Evolutionary conservation across 179 eudicot genomes (phyloP).

Genomic region (Silene noctiflora): DNA sequence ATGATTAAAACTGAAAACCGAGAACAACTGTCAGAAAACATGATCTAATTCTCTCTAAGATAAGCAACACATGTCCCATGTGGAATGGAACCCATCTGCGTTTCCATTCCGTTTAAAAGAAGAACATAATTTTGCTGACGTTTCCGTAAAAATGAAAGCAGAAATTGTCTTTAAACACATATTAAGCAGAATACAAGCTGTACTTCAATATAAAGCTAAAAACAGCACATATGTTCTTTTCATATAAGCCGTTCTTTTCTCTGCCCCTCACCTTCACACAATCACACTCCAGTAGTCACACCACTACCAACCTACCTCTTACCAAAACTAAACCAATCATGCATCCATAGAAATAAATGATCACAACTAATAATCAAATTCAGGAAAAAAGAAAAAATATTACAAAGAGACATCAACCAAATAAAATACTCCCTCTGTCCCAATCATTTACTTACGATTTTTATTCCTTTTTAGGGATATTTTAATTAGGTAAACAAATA

Average conservation of each 20-base stretch:
- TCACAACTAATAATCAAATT: not conserved
- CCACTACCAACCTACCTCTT: slow-evolving; percentile 4
- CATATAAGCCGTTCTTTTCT: slow-evolving; percentile 15
- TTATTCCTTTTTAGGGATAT: too few relatives aligned
- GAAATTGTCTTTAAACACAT: slow-evolving; percentile 12
- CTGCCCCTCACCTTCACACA: slow-evolving; percentile 12
- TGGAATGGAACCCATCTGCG: not conserved
- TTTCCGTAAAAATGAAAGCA: slow-evolving; percentile 1
- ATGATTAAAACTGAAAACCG: slow-evolving; percentile 6
- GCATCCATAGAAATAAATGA: not conserved
- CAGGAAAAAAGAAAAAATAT: too few relatives aligned
- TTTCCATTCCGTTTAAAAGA: not conserved
- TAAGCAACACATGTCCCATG: not conserved
- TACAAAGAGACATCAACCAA: not conserved
- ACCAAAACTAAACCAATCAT: slow-evolving; percentile 9
- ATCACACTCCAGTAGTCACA: slow-evolving; percentile 18
- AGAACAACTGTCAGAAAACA: not conserved
- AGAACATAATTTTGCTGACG: not conserved
- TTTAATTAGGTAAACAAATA: too few relatives aligned
- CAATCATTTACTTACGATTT: too few relatives aligned
- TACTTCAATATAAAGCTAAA: not conserved
- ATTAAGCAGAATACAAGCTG: slow-evolving; percentile 6
- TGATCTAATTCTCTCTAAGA: not conserved
- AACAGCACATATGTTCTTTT: slow-evolving; percentile 4
- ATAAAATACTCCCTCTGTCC: not conserved